Percentiles rank a stretch among this genome's conserved stretches.
Evolutionary conservation across 352 stramenopile genomes (phyloP).

Genomic region (Phytopythium delawarense): DNA sequence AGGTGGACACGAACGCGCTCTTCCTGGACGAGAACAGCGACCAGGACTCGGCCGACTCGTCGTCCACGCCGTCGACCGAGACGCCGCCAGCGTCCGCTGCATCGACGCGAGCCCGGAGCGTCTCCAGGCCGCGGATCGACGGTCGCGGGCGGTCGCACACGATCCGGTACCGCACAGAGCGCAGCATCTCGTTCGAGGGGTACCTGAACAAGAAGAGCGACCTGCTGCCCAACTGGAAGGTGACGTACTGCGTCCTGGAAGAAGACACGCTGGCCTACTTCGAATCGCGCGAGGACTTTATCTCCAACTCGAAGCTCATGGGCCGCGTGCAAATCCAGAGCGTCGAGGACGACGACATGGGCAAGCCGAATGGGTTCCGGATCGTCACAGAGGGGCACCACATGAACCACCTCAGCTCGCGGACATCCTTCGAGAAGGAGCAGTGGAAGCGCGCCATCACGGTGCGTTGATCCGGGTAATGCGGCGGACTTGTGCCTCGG

Average conservation of each 20-base stretch:
- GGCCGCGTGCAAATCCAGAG: constrained; percentile 64
- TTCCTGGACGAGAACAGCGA: constrained; percentile 51
- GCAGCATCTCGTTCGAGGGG: constrained; percentile 76
- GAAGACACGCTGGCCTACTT: constrained; percentile 76
- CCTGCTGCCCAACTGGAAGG: constrained; percentile 63
- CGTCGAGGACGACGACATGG: constrained; percentile 61
- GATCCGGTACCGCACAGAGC: constrained; percentile 57
- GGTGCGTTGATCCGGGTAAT: constrained; percentile 16
- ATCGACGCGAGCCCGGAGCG: neutral
- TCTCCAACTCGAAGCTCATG: constrained; percentile 73
- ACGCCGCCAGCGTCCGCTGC: neutral
- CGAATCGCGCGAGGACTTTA: constrained; percentile 79
- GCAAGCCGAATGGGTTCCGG: constrained; percentile 66
- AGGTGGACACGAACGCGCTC: constrained; percentile 38
- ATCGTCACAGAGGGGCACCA: constrained; percentile 65
- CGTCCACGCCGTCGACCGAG: constrained; percentile 13
- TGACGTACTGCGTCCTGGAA: constrained; percentile 73
- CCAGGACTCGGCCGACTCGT: constrained; percentile 23
- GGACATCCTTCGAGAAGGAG: constrained; percentile 76
- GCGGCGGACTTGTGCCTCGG: too few relatives aligned
- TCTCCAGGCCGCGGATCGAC: constrained; percentile 5
- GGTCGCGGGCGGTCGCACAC: constrained; percentile 54
- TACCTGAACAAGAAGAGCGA: constrained; percentile 86
- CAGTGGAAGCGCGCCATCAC: constrained; percentile 77
- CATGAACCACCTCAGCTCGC: constrained; percentile 64